Evolutionary conservation across 805 yeast genomes (phyloP).

Genomic region (Yamadazyma tumulicola): DNA sequence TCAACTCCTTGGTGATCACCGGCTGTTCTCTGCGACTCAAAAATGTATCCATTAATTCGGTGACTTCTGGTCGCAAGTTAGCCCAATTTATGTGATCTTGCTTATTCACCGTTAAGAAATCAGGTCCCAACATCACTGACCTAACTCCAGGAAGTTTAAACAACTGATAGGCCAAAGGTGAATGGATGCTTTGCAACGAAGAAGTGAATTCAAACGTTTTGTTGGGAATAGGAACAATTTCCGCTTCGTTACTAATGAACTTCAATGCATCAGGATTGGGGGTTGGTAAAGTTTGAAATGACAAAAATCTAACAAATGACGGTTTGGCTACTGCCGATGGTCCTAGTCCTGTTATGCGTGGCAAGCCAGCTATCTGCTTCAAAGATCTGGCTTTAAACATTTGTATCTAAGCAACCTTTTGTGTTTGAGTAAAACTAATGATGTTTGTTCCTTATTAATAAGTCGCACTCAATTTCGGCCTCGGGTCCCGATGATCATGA

Average conservation of each 20-base stretch:
- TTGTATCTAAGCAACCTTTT: not conserved
- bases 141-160: constrained; percentile 63
- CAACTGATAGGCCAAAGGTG: constrained; percentile 61
- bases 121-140: constrained; percentile 70
- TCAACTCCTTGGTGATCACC: constrained; percentile 37
- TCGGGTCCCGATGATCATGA: not conserved
- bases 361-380: not conserved
- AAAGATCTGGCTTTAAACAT: not conserved
- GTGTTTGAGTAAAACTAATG: too few species aligned
- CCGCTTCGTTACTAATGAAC: constrained; percentile 48
- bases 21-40: constrained; percentile 37
- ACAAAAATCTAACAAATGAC: constrained; percentile 12
- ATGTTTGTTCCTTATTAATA: not conserved
- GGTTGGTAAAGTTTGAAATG: constrained; percentile 51
- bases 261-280: constrained; percentile 77
- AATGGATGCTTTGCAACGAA: constrained; percentile 51
- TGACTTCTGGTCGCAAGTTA: constrained; percentile 50
- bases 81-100: constrained; percentile 62
- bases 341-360: not conserved
- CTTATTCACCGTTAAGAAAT: constrained; percentile 70
- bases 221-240: constrained; percentile 44
- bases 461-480: not conserved
- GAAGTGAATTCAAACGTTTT: constrained; percentile 53
- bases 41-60: constrained; percentile 56
- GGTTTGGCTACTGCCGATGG: not conserved